These are phyloP conservation scores for Rhizopus arrhizus DNA, from an alignment of 371 early-diverging fungal genomes.

Conservation along the genomic window DNA sequence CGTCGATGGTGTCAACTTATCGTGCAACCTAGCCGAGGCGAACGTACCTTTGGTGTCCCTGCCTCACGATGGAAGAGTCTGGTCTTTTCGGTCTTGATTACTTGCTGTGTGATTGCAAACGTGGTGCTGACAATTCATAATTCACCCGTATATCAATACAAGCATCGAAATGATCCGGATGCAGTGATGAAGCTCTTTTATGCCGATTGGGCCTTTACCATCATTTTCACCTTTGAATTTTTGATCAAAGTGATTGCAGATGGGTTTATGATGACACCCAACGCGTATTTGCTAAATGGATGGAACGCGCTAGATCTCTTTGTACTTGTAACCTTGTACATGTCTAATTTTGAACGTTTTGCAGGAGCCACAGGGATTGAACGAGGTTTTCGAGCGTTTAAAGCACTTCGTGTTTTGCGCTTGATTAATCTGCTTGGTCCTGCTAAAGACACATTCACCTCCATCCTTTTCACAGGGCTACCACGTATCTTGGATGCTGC, in stretches of 20 bases:
- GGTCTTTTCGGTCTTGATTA: constrained; percentile 50
- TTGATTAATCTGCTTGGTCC: constrained; percentile 61
- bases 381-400: constrained; percentile 64
- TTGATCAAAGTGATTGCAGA: constrained; percentile 66
- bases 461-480: constrained; percentile 59
- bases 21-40: constrained; percentile 57
- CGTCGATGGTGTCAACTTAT: constrained; percentile 61
- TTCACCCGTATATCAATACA: constrained; percentile 57
- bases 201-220: constrained; percentile 56
- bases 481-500: constrained; percentile 66
- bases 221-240: constrained; percentile 65
- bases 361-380: constrained; percentile 54
- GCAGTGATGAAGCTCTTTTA: constrained; percentile 22
- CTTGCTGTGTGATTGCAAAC: constrained; percentile 51
- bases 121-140: constrained; percentile 60
- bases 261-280: constrained; percentile 68
- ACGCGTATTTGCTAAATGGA: constrained; percentile 64
- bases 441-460: constrained; percentile 64
- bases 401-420: constrained; percentile 66
- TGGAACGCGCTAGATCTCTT: constrained; percentile 74
- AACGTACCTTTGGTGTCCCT: constrained; percentile 55
- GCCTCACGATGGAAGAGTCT: constrained; percentile 45
- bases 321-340: constrained; percentile 61
- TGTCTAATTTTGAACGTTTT: constrained; percentile 54
- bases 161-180: constrained; percentile 38